Base-by-base conservation (phyloP, 2,329 filamentous ascomycete genomes). In the Kalmusia sp. region DNA sequence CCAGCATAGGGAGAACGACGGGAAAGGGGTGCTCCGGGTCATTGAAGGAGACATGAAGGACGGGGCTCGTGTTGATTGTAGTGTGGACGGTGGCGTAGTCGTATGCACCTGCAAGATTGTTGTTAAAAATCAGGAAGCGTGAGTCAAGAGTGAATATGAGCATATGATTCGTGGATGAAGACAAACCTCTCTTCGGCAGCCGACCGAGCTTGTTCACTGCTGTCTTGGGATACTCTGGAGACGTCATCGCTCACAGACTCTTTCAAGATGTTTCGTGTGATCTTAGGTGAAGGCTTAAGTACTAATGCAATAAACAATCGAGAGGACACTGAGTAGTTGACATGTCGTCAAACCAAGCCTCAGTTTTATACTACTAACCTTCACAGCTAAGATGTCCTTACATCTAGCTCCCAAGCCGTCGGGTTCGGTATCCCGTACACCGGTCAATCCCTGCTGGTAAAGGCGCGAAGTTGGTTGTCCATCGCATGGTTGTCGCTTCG, bases 21-120 rank as follows among this genome's bases (percentile, higher is more conserved):
- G 74, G 74, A 68, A 93, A 95, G 1, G 89, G 87, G 33, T 71
- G 62, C 3, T 59, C 45, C 1, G 68, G 63, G 41, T 72, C 68
- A 14, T 55, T 64, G 59, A 74, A 75, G 30, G 72, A 74, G 40
- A 74, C 65, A 49, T 75, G 72, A 0, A 75, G 62, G 30, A 75
- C 59, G 1, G 73, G 69, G 25, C 52, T 54, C 9, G 51, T 54
- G 57, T 75, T 66, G 41, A 75, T 49, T 15, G 74, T 64, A 3
- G 46, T 54, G 51, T 75, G 72, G 35, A 75, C 64, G 8, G 71
- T 74, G 7, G 52, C 49, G 52, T 63, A 73, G 55, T 75, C 72
- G 51, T 75, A 75, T 28, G 49, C 47, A 6, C 63, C 72, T 73
- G 35, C 15, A 37, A 40, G 6, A 9, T 6, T 11, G 19, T 35